Conservation (phyloP, 2,329 filamentous ascomycete genomes). For the Xylariaceae sp. region DNA sequence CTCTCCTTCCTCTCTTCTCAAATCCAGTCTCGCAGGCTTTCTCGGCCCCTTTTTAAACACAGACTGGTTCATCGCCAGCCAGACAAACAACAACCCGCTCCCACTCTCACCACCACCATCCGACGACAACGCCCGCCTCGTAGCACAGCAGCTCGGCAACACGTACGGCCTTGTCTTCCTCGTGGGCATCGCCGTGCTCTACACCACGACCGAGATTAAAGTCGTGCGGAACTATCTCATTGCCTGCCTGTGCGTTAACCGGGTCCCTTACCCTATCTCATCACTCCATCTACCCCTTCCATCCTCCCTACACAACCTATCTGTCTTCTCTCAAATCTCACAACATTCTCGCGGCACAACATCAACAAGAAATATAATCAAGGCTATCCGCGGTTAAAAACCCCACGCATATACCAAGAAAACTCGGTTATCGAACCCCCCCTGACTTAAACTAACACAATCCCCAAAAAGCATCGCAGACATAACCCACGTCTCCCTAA, state of each 20-base stretch:
- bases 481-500: slow-evolving; percentile 61
- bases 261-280: slow-evolving; percentile 21
- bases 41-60: slow-evolving; percentile 51
- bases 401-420: background rate
- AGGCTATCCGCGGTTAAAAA: no score
- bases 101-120: slow-evolving; percentile 31
- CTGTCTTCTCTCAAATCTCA: background rate
- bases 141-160: slow-evolving; percentile 65
- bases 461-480: slow-evolving; percentile 46
- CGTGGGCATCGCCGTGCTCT: slow-evolving; percentile 58
- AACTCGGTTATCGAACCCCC: background rate
- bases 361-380: no score
- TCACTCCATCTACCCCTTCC: background rate
- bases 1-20: background rate
- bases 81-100: slow-evolving; percentile 43
- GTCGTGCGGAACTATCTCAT: slow-evolving; percentile 64
- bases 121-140: slow-evolving; percentile 44
- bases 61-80: slow-evolving; percentile 58
- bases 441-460: background rate
- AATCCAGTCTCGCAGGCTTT: slow-evolving; percentile 54
- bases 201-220: slow-evolving; percentile 57
- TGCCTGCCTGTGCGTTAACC: slow-evolving; percentile 46
- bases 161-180: slow-evolving; percentile 62
- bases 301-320: background rate
- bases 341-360: no score